Conservation (phyloP, 805 yeast species). For the Clavispora santaluciae region DNA sequence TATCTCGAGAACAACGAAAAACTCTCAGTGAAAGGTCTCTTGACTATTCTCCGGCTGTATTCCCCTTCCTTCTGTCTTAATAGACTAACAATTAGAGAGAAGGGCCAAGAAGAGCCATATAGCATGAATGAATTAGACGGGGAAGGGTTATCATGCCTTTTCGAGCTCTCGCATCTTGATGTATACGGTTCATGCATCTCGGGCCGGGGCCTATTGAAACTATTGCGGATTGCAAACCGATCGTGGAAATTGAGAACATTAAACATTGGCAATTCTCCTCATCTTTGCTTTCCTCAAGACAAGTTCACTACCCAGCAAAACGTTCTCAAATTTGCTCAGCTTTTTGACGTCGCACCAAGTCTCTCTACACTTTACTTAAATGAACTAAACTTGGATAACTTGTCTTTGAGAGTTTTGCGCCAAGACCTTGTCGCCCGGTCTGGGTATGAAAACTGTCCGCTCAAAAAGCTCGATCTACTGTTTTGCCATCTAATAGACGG, state of each 20-base stretch:
- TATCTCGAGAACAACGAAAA: constrained; percentile 32
- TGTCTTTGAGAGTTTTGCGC: constrained; percentile 25
- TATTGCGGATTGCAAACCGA: constrained; percentile 7
- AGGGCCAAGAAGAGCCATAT: constrained; percentile 14
- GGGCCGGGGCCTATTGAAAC: constrained; percentile 9
- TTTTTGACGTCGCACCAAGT: constrained; percentile 14
- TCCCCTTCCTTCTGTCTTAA: constrained; percentile 23
- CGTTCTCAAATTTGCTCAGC: constrained; percentile 7
- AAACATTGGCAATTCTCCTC: constrained; percentile 12
- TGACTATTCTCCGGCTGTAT: constrained; percentile 26
- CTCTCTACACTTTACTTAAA: constrained; percentile 23
- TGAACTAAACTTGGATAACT: constrained; percentile 34
- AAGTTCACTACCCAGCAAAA: constrained; percentile 5
- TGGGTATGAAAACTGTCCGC: constrained; percentile 13
- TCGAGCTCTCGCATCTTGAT: constrained; percentile 25
- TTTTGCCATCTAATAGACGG: constrained; percentile 33
- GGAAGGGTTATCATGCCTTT: constrained; percentile 21
- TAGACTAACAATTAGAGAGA: constrained; percentile 29
- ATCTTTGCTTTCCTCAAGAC: constrained; percentile 12
- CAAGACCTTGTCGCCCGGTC: constrained; percentile 19
- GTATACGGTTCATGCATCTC: constrained; percentile 15
- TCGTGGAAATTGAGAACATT: constrained; percentile 2
- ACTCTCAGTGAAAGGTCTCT: constrained; percentile 22
- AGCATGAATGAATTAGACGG: constrained; percentile 24
- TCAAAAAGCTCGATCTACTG: constrained; percentile 33